phyloP scores from a whole-genome alignment of 2,329 filamentous ascomycete species.

The Fusarium camptoceras region DNA sequence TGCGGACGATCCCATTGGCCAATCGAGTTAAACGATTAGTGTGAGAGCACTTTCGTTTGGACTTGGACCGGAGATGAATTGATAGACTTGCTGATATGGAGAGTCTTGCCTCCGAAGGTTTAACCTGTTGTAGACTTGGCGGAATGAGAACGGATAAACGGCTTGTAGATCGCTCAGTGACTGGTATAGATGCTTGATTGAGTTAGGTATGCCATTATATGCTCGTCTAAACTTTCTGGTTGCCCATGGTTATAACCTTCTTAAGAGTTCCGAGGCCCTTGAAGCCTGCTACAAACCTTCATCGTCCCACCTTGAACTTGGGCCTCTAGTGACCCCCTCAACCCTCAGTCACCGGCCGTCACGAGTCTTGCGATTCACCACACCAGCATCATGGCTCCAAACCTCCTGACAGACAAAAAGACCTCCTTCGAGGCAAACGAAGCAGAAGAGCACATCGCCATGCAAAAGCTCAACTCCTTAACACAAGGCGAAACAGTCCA shows the following conservation, averaged over 20 bases:
- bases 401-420: background rate
- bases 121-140: background rate
- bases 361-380: background rate
- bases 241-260: background rate
- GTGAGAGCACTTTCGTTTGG: background rate
- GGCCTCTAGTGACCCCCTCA: background rate
- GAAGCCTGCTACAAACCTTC: background rate
- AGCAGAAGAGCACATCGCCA: constrained; percentile 30
- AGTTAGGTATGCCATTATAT: background rate
- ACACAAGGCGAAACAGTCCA: constrained; percentile 31
- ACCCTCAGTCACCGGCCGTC: fast-evolving
- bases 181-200: background rate
- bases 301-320: background rate
- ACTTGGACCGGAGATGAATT: constrained; percentile 12
- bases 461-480: constrained; percentile 32
- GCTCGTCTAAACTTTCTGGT: background rate
- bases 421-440: constrained; percentile 1
- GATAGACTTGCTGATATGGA: background rate
- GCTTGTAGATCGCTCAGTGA: background rate
- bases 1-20: constrained; percentile 1
- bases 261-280: background rate
- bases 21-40: background rate
- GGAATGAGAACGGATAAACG: background rate
- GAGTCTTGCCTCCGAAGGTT: background rate
- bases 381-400: constrained; percentile 5